A percentile compares a stretch with the other conserved stretches of the same genome.
Conservation (phyloP, 768 basidiomycete species). For the Amyloporia xantha region DNA sequence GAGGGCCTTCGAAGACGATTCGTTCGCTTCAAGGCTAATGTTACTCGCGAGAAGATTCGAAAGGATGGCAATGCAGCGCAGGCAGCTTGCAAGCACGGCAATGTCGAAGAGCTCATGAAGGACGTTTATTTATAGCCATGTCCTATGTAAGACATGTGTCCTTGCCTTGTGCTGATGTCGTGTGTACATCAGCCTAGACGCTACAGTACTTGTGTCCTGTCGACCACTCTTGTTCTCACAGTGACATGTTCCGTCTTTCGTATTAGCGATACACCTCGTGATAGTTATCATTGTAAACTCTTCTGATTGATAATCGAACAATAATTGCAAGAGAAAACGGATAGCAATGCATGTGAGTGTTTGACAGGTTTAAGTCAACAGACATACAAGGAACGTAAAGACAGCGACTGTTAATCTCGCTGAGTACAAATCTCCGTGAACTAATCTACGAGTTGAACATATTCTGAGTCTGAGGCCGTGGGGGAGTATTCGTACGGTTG, state of each 20-base stretch:
- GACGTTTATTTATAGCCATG: too few species aligned
- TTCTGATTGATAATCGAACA: not conserved
- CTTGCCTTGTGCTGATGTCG: too few species aligned
- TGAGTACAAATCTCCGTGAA: too few species aligned
- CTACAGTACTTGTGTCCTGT: too few species aligned
- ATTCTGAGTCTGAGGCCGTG: slow-evolving; percentile 27
- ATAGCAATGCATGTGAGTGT: not conserved
- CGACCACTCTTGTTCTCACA: not conserved
- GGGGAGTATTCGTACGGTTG: slow-evolving; percentile 70
- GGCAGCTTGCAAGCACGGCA: slow-evolving; percentile 3
- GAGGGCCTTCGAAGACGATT: not conserved
- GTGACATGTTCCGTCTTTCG: not conserved
- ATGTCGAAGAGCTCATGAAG: not conserved
- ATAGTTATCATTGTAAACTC: not conserved
- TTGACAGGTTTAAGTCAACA: too few species aligned
- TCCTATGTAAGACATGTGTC: too few species aligned
- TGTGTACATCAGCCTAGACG: too few species aligned
- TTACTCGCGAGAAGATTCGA: slow-evolving; percentile 5
- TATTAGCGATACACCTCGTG: not conserved
- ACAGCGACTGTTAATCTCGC: too few species aligned
- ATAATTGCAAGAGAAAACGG: not conserved
- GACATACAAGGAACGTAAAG: too few species aligned
- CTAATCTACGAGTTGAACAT: too few species aligned
- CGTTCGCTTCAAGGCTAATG: not conserved
- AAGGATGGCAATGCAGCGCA: slow-evolving; percentile 6